Evolutionary conservation across 164 flowering plant species (phyloP), one percentile per base, ranked within the genome.

Genomic region (Tinospora cordifolia): DNA sequence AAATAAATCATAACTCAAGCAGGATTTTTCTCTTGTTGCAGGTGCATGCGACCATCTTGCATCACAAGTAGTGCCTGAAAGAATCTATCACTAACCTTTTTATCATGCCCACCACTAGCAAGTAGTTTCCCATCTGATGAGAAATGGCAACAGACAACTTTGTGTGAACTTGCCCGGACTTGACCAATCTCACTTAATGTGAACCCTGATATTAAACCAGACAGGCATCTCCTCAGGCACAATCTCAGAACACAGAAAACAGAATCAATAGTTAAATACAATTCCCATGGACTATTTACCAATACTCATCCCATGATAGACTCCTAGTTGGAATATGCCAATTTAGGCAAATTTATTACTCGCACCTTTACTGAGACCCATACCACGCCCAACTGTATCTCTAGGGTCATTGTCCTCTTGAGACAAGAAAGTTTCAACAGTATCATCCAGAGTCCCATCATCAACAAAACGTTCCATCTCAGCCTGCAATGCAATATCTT

Each of bases 81-180:
- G 3, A 63, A 64, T 2, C 38, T 34, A 54, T 19, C 70, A 27
- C 62, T 30, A 51, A 82, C 90, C 86, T 87, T 87, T 64, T 89
- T 94, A 78, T 94, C 94, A 81, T 94, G 97, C 70, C 99, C 97
- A 68, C 93, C 99, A 81, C 81, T 90, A 36, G 94, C 99, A 80
- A 94, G 91, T 66, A 94, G 78, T 73, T 92, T 94, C 38, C 99
- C 99, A 81, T 94, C 98, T 15, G 98, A 87, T 69, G 99, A 94
- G 79, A 94, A 94, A 76, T 94, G 98, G 80, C 99, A 94, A 73
- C 94, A 89, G 13, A 72, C 75, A 59, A 94, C 96, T 79, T 94
- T 94, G 77, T 81, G 85, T 24, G 84, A 49, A 81, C 97, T 92
- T 62, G 98, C 97, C 68, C 86, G 84, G 60, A 87, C 76, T 71